phyloP scores from a whole-genome alignment of 768 basidiomycete species.

The Serpula lacrymans region DNA sequence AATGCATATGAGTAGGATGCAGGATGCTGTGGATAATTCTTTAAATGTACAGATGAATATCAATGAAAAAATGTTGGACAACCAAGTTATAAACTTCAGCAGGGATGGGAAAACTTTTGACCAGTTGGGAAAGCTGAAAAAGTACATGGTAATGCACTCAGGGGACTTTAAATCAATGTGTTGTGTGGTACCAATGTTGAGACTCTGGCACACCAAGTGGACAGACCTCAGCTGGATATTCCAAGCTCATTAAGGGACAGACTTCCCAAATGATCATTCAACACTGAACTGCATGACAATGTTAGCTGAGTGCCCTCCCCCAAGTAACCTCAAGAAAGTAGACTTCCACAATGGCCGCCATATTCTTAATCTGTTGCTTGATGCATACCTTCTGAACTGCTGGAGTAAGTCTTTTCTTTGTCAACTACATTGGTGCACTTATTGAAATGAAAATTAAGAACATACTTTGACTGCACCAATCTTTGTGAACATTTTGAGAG shows the following conservation, averaged over 20 bases:
- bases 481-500: neutral
- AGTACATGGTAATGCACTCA: slow-evolving; percentile 3
- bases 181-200: slow-evolving; percentile 20
- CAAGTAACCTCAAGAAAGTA: slow-evolving; percentile 22
- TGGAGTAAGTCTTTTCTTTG: slow-evolving; percentile 11
- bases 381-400: slow-evolving; percentile 17
- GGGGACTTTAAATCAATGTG: slow-evolving; percentile 18
- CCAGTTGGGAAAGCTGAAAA: slow-evolving; percentile 1
- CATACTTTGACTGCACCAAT: neutral
- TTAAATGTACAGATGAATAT: slow-evolving; percentile 7
- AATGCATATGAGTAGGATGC: slow-evolving; percentile 4
- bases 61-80: neutral
- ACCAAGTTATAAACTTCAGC: slow-evolving; percentile 2
- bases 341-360: slow-evolving; percentile 21
- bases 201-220: slow-evolving; percentile 33
- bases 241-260: slow-evolving; percentile 17
- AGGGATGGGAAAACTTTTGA: slow-evolving; percentile 16
- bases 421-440: neutral
- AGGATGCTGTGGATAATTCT: slow-evolving; percentile 8
- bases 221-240: slow-evolving; percentile 24
- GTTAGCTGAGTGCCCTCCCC: slow-evolving; percentile 14
- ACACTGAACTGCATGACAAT: slow-evolving; percentile 15
- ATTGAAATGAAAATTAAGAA: neutral
- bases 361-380: slow-evolving; percentile 14
- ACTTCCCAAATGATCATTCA: slow-evolving; percentile 12